Percentiles rank a stretch among this genome's conserved stretches.
These are phyloP conservation scores for Rosa chinensis DNA, from an alignment of 306 rosid species.

Conservation along the genomic window DNA sequence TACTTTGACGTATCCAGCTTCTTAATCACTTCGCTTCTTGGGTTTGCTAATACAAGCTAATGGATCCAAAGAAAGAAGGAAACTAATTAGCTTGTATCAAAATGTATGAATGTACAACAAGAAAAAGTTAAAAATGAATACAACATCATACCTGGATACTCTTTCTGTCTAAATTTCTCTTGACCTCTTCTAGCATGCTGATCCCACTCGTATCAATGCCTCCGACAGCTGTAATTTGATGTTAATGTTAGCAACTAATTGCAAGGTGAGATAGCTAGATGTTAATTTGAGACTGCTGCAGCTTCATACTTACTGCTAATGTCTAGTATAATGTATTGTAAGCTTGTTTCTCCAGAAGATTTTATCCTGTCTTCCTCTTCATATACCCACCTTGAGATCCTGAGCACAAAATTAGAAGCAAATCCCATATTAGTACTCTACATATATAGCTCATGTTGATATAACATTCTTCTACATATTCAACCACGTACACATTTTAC, in stretches of 20 bases:
- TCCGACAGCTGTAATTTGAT: conserved; percentile 37
- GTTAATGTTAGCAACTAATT: neutral
- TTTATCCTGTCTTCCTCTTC: conserved; percentile 48
- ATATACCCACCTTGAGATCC: conserved; percentile 44
- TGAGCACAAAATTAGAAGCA: conserved; percentile 10
- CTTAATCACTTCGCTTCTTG: conserved; percentile 50
- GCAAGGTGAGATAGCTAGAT: neutral
- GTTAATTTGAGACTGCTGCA: neutral
- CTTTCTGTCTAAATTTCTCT: conserved; percentile 34
- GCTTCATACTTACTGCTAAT: conserved; percentile 29
- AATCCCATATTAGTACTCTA: neutral
- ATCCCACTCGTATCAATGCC: conserved; percentile 54
- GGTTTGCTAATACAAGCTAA: conserved; percentile 49
- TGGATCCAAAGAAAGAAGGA: neutral
- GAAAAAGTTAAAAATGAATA: neutral
- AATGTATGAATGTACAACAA: neutral
- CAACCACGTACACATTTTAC: conserved; percentile 17
- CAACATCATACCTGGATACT: conserved; percentile 32
- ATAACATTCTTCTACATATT: neutral
- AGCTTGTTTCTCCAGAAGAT: conserved; percentile 35
- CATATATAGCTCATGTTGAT: neutral
- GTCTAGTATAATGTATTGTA: conserved; percentile 38
- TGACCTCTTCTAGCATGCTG: conserved; percentile 42
- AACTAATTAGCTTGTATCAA: neutral
- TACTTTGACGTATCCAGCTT: conserved; percentile 38